phyloP scores from a whole-genome alignment of 108 stramenopile genomes.

The Stephanodiscus minutulus region DNA sequence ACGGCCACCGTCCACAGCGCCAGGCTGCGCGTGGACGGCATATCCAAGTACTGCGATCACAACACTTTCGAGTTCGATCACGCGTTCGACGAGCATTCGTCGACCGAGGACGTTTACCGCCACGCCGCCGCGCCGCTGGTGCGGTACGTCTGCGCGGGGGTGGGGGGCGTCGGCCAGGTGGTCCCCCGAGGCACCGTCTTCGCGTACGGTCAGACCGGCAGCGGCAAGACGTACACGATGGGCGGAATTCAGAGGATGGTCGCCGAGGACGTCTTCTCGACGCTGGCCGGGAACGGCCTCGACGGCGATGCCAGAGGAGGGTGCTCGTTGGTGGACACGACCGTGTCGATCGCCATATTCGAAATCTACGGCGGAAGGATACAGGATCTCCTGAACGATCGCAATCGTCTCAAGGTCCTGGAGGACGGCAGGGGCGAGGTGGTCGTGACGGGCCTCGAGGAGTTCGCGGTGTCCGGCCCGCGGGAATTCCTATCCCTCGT shows the following conservation, averaged over 20 bases:
- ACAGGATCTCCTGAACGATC: slow-evolving; percentile 94
- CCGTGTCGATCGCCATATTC: slow-evolving; percentile 85
- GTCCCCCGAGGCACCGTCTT: slow-evolving; percentile 88
- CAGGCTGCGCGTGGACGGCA: slow-evolving; percentile 96
- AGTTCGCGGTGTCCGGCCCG: slow-evolving; percentile 75
- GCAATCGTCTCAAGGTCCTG: slow-evolving; percentile 87
- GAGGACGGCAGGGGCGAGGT: slow-evolving; percentile 98
- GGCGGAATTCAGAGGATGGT: slow-evolving; percentile 88
- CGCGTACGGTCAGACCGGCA: slow-evolving; percentile 91
- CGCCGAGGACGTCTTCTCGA: slow-evolving; percentile 86
- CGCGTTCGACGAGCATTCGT: slow-evolving; percentile 73
- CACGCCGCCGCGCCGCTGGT: slow-evolving; percentile 88
- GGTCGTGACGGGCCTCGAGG: slow-evolving; percentile 85
- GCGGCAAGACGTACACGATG: slow-evolving; percentile 97
- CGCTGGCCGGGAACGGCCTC: slow-evolving; percentile 34
- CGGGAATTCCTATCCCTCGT: slow-evolving; percentile 83
- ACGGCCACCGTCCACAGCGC: slow-evolving; percentile 93
- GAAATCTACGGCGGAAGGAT: slow-evolving; percentile 98
- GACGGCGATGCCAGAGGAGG: slow-evolving; percentile 11
- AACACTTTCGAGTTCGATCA: slow-evolving; percentile 95
- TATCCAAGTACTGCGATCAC: slow-evolving; percentile 97
- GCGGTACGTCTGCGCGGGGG: slow-evolving; percentile 73
- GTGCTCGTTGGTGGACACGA: slow-evolving; percentile 53
- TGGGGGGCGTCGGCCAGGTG: slow-evolving; percentile 25
- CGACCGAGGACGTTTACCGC: slow-evolving; percentile 85